Evolutionary conservation across 2,329 filamentous ascomycete genomes (phyloP).

Genomic region (Diaporthe sp.): DNA sequence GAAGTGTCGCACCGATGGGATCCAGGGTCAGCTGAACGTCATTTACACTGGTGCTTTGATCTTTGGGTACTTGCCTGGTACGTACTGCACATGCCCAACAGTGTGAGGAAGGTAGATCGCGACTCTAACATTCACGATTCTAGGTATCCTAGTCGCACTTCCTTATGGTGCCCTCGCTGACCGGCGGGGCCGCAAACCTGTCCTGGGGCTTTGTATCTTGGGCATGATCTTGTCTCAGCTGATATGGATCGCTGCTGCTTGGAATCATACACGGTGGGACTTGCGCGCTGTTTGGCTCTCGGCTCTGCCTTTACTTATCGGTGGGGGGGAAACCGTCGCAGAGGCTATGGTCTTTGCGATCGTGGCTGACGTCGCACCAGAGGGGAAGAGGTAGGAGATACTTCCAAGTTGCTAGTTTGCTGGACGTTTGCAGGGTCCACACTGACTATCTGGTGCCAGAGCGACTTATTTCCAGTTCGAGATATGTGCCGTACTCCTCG

Average conservation of each 20-base stretch:
- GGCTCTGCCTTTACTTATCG: conserved; percentile 1
- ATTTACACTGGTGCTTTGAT: conserved; percentile 13
- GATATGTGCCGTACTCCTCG: conserved; percentile 33
- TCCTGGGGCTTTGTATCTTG: conserved; percentile 18
- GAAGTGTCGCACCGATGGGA: not conserved
- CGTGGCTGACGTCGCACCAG: conserved; percentile 18
- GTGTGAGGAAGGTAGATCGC: too few relatives aligned
- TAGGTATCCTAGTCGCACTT: conserved; percentile 30
- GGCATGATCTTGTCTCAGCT: conserved; percentile 33
- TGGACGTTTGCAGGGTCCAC: too few relatives aligned
- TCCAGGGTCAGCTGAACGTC: conserved; percentile 22
- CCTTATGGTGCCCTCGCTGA: conserved; percentile 19
- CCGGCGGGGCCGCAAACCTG: conserved; percentile 2
- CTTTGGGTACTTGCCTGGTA: conserved; percentile 31
- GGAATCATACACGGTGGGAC: conserved; percentile 9
- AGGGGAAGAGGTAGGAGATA: conserved; percentile 17
- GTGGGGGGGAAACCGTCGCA: conserved; percentile 28
- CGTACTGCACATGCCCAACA: not conserved
- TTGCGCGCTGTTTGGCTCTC: conserved; percentile 24
- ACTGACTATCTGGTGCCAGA: not conserved
- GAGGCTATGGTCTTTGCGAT: conserved; percentile 35
- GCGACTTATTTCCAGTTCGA: conserved; percentile 24
- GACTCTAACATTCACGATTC: not conserved
- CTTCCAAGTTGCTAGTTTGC: too few relatives aligned
- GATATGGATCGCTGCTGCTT: conserved; percentile 16